These are phyloP conservation scores for Aspergillus steynii DNA, from an alignment of 495 filamentous ascomycete species.

Conservation along the genomic window DNA sequence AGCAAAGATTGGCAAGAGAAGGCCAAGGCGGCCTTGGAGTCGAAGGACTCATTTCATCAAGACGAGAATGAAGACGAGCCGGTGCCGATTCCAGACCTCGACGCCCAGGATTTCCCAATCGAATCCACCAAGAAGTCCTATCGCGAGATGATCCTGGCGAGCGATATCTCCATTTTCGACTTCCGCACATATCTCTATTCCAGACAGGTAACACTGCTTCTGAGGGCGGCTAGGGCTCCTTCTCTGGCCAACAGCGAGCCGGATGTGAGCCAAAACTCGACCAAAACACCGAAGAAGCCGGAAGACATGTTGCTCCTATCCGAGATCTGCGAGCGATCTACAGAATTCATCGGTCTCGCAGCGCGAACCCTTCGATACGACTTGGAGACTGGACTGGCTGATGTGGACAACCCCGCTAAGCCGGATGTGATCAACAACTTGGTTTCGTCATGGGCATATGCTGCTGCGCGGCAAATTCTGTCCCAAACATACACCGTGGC, in stretches of 20 bases:
- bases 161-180: conserved; percentile 95
- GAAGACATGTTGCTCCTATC: conserved; percentile 77
- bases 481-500: conserved; percentile 71
- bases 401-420: conserved; percentile 36
- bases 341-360: conserved; percentile 78
- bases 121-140: conserved; percentile 77
- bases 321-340: conserved; percentile 74
- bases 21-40: conserved; percentile 50
- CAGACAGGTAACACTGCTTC: conserved; percentile 78
- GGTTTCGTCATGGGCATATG: conserved; percentile 82
- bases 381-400: conserved; percentile 45
- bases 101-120: conserved; percentile 54
- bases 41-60: conserved; percentile 2
- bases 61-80: conserved; percentile 19
- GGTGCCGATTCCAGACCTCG: conserved; percentile 32
- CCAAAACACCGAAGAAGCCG: conserved; percentile 47
- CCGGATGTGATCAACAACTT: conserved; percentile 72
- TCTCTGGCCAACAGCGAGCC: conserved; percentile 28
- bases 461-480: conserved; percentile 74
- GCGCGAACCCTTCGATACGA: conserved; percentile 78
- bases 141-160: conserved; percentile 89
- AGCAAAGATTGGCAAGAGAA: conserved; percentile 69
- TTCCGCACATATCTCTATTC: conserved; percentile 94
- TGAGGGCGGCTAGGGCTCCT: conserved; percentile 73
- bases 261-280: conserved; percentile 15